phyloP scores from a whole-genome alignment of 1,139 yeast species.

The Eremothecium coryli region DNA sequence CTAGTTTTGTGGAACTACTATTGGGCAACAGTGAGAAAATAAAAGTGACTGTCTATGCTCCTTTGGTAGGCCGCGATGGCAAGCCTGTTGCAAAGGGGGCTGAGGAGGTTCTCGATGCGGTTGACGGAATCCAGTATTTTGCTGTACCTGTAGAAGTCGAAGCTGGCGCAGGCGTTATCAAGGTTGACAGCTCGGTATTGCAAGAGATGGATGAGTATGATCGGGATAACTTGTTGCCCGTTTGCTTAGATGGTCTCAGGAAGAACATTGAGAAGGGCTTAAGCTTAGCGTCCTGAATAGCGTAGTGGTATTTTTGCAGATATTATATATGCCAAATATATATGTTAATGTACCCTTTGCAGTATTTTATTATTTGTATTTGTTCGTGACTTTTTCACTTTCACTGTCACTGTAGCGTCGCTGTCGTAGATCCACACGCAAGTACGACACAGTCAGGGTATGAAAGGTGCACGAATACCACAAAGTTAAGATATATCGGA shows the following conservation, averaged over 20 bases:
- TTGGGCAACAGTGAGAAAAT: slow-evolving; percentile 14
- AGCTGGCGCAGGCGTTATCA: slow-evolving; percentile 45
- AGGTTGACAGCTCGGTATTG: slow-evolving; percentile 42
- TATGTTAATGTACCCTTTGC: too few relatives aligned
- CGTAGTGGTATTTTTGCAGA: too few relatives aligned
- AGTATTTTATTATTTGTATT: too few relatives aligned
- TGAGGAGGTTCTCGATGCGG: slow-evolving; percentile 14
- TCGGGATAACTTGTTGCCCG: slow-evolving; percentile 22
- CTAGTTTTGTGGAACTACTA: slow-evolving; percentile 49
- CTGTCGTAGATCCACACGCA: too few relatives aligned
- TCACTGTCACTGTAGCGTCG: too few relatives aligned
- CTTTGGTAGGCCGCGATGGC: slow-evolving; percentile 22
- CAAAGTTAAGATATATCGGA: too few relatives aligned
- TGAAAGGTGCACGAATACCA: too few relatives aligned
- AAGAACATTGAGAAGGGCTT: slow-evolving; percentile 17
- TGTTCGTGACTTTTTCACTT: too few relatives aligned
- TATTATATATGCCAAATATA: too few relatives aligned
- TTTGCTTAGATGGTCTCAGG: slow-evolving; percentile 20
- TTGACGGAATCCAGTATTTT: slow-evolving; percentile 43
- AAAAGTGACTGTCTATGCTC: slow-evolving; percentile 20
- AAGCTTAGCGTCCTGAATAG: slow-evolving; percentile 1
- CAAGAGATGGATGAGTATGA: slow-evolving; percentile 49
- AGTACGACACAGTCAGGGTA: too few relatives aligned
- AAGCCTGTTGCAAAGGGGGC: slow-evolving; percentile 33
- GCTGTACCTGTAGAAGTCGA: slow-evolving; percentile 55